A percentile compares a stretch with the other conserved stretches of the same genome.
Evolutionary conservation across 2,329 filamentous ascomycete genomes (phyloP).

Genomic region (Fusarium burgessii): DNA sequence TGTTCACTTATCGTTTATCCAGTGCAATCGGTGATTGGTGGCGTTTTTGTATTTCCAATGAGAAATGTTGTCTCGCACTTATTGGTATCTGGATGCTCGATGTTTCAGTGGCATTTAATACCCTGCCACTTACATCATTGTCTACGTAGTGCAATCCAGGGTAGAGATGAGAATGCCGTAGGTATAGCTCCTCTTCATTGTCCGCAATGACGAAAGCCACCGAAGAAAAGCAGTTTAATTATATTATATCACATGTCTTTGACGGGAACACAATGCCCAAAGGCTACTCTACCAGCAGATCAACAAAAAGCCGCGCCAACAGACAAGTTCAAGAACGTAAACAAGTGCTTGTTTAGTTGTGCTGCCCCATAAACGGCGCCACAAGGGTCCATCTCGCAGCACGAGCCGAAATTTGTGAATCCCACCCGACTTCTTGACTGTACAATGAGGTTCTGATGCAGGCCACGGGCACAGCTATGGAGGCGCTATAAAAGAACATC

Average conservation of each 20-base stretch:
- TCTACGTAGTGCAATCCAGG: neutral
- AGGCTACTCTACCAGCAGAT: neutral
- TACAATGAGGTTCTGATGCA: conserved; percentile 5
- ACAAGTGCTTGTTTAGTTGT: conserved; percentile 6
- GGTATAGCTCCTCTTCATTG: neutral
- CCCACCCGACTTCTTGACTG: conserved; percentile 9
- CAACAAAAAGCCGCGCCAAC: conserved; percentile 6
- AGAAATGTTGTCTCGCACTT: neutral
- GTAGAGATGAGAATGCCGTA: neutral
- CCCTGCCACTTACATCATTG: conserved; percentile 36
- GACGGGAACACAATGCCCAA: conserved; percentile 5
- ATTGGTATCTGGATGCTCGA: neutral
- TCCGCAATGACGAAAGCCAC: neutral
- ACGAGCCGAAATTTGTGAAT: conserved; percentile 41
- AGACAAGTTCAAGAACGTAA: conserved; percentile 10
- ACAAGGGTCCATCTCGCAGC: conserved; percentile 38
- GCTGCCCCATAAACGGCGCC: conserved; percentile 36
- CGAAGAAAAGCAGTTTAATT: conserved; percentile 1
- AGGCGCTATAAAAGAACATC: conserved; percentile 1
- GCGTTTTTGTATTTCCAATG: neutral
- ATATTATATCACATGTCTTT: neutral
- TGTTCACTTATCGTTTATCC: neutral
- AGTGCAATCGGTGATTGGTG: neutral
- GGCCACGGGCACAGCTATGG: neutral
- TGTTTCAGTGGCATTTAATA: conserved; percentile 25